phyloP scores from a whole-genome alignment of 208 protist species.

The Acanthamoeba castellanii region DNA sequence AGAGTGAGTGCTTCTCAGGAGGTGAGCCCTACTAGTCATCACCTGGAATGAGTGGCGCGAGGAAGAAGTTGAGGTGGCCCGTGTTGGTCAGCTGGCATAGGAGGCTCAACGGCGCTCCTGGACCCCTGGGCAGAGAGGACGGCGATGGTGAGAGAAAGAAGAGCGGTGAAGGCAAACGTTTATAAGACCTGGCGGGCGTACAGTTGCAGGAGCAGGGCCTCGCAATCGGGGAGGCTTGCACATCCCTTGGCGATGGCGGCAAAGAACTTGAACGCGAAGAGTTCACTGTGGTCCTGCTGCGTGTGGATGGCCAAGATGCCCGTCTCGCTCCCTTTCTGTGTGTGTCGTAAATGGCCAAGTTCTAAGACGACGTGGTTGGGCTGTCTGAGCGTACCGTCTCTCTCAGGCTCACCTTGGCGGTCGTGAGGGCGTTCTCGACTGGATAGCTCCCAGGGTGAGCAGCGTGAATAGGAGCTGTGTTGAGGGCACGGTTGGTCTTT shows the following conservation, averaged over 20 bases:
- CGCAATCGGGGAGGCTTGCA: conserved; percentile 6
- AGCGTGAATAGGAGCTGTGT: no score
- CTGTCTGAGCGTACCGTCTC: not conserved
- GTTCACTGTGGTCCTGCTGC: not conserved
- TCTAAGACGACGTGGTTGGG: not conserved
- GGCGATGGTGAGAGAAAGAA: not conserved
- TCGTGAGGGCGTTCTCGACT: conserved; percentile 3
- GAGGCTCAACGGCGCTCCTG: conserved; percentile 22
- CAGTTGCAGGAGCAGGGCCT: conserved; percentile 44
- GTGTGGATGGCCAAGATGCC: conserved; percentile 19
- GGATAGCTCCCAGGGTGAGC: no score
- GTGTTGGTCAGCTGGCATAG: conserved; percentile 16
- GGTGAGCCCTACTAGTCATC: not conserved
- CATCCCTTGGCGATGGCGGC: conserved; percentile 55
- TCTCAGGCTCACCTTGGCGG: not conserved
- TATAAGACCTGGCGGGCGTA: not conserved
- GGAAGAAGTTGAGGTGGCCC: conserved; percentile 59
- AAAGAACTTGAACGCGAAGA: conserved; percentile 52
- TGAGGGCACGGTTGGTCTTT: not conserved
- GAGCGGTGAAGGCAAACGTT: not conserved
- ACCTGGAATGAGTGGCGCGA: not conserved
- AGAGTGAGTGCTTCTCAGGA: no score
- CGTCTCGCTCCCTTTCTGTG: not conserved
- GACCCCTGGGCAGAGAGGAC: not conserved
- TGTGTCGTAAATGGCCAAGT: not conserved